Evolutionary conservation across 2,329 filamentous ascomycete species (phyloP).

Genomic region (Thelonectria olida): DNA sequence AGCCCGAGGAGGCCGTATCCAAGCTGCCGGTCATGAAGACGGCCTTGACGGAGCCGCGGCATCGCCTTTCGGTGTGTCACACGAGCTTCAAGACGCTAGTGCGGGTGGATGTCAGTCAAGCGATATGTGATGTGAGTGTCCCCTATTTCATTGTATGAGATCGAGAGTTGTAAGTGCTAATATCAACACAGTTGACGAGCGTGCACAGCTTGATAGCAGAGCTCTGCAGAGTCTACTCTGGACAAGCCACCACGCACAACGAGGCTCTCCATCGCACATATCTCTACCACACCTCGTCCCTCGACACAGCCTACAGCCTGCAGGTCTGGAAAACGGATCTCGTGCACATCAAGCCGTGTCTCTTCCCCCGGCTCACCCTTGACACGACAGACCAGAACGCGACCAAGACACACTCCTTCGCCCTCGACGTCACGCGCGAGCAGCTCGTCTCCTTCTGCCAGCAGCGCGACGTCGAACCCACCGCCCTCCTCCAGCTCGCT

Average conservation of each 20-base stretch:
- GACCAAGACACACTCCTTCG: constrained; percentile 47
- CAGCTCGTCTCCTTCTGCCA: constrained; percentile 55
- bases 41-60: constrained; percentile 53
- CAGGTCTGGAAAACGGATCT: constrained; percentile 58
- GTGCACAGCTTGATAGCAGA: constrained; percentile 58
- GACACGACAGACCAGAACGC: constrained; percentile 38
- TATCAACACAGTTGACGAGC: constrained; percentile 42
- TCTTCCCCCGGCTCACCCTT: constrained; percentile 54
- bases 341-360: constrained; percentile 50
- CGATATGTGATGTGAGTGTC: constrained; percentile 56
- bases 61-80: constrained; percentile 61
- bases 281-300: constrained; percentile 38
- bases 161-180: too few relatives aligned
- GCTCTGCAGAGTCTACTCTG: constrained; percentile 55
- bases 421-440: constrained; percentile 51
- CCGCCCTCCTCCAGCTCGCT: constrained; percentile 64
- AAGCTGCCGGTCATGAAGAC: constrained; percentile 52
- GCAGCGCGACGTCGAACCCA: constrained; percentile 52
- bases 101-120: constrained; percentile 61
- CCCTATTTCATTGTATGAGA: not conserved
- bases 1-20: constrained; percentile 49
- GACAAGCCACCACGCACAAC: constrained; percentile 41
- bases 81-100: constrained; percentile 54
- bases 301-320: constrained; percentile 46
- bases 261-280: constrained; percentile 37